These are phyloP conservation scores for Acacia concinna DNA, from an alignment of 331 rosid species.

Conservation along the genomic window DNA sequence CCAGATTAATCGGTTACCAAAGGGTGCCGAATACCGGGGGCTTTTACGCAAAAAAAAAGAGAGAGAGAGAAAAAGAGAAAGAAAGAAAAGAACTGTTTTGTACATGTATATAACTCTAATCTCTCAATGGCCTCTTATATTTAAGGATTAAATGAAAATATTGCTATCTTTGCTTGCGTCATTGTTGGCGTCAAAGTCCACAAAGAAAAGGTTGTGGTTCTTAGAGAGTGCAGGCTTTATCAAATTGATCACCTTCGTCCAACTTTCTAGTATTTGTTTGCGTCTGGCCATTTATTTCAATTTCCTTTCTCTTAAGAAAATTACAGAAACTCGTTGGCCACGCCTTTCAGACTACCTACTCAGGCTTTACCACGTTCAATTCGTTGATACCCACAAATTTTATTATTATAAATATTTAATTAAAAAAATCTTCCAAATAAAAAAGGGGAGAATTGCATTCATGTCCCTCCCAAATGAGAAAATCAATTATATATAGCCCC, in stretches of 20 bases:
- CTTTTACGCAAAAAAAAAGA: too few relatives aligned
- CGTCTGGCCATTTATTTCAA: not conserved
- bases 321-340: not conserved
- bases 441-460: not conserved
- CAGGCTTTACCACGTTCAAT: not conserved
- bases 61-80: too few relatives aligned
- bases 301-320: not conserved
- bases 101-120: too few relatives aligned
- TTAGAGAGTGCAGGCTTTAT: not conserved
- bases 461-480: not conserved
- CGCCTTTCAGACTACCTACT: not conserved
- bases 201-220: not conserved
- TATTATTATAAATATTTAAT: not conserved
- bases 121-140: too few relatives aligned
- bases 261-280: not conserved
- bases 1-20: too few relatives aligned
- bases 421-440: not conserved
- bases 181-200: conserved; percentile 23
- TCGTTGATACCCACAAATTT: not conserved
- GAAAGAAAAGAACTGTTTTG: too few relatives aligned
- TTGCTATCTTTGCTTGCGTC: conserved; percentile 22
- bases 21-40: too few relatives aligned
- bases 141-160: too few relatives aligned
- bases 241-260: not conserved
- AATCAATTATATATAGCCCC: too few relatives aligned